These are phyloP conservation scores for Moringa oleifera DNA, from an alignment of 345 rosid genomes.

Conservation along the genomic window DNA sequence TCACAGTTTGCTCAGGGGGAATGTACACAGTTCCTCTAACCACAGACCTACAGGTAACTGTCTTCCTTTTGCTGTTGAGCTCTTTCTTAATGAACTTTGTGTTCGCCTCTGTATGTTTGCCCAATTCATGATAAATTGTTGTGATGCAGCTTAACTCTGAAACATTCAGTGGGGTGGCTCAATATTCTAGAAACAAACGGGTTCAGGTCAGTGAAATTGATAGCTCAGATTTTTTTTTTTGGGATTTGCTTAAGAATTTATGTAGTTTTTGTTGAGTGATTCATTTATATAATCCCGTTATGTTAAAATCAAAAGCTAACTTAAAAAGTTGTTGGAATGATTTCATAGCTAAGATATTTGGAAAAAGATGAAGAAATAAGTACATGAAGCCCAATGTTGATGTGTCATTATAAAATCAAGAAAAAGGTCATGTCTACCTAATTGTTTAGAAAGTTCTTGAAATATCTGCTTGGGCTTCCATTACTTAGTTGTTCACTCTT, in stretches of 20 bases:
- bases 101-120: neutral
- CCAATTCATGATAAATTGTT: no score
- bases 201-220: conserved; percentile 52
- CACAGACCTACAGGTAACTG: conserved; percentile 66
- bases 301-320: no score
- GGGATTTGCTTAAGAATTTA: neutral
- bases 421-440: no score
- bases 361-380: no score
- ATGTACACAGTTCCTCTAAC: conserved; percentile 78
- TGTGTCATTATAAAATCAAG: no score
- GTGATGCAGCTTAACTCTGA: conserved; percentile 46
- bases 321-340: neutral
- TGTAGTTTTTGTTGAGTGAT: neutral
- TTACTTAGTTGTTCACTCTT: no score
- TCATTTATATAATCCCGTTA: no score
- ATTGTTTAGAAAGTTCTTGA: no score
- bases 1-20: conserved; percentile 86
- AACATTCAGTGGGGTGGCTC: conserved; percentile 53
- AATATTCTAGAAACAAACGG: conserved; percentile 84
- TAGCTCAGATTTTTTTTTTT: neutral
- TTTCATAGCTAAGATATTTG: neutral
- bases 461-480: no score
- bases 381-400: no score
- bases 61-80: neutral
- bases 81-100: neutral